A percentile compares a stretch with the other conserved stretches of the same genome.
Evolutionary conservation across 2,329 filamentous ascomycete species (phyloP).

Genomic region (Verticillium tricorpus): DNA sequence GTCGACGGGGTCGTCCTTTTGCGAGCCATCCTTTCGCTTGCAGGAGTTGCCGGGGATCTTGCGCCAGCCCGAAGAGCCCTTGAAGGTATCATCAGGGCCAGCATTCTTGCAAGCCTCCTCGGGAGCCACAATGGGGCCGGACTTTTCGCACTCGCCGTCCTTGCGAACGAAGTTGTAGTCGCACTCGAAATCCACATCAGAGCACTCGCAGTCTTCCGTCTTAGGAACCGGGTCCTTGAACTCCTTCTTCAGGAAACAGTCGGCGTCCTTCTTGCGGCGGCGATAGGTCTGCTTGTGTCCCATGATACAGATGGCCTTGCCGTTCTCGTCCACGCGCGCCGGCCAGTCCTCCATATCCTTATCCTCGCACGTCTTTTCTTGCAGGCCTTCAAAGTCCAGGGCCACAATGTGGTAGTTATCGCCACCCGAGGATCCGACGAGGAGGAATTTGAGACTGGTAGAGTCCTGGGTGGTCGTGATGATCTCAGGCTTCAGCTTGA

Average conservation of each 20-base stretch:
- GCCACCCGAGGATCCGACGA: slow-evolving; percentile 59
- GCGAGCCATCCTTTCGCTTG: slow-evolving; percentile 51
- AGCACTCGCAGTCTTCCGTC: slow-evolving; percentile 75
- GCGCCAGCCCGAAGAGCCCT: slow-evolving; percentile 84
- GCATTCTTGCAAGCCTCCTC: slow-evolving; percentile 66
- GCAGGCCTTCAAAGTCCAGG: slow-evolving; percentile 78
- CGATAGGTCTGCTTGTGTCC: slow-evolving; percentile 86
- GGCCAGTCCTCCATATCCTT: slow-evolving; percentile 85
- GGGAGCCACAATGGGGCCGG: slow-evolving; percentile 59
- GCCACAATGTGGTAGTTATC: slow-evolving; percentile 61
- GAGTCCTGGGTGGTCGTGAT: slow-evolving; percentile 90
- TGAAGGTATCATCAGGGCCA: slow-evolving; percentile 67
- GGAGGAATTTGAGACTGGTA: slow-evolving; percentile 84
- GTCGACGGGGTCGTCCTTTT: slow-evolving; percentile 70
- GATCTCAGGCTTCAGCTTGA: slow-evolving; percentile 65
- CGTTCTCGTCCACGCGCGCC: slow-evolving; percentile 75
- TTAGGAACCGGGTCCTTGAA: slow-evolving; percentile 74
- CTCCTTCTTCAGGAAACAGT: slow-evolving; percentile 84
- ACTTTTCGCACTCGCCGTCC: slow-evolving; percentile 53
- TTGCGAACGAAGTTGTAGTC: slow-evolving; percentile 80
- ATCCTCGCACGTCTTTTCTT: slow-evolving; percentile 73
- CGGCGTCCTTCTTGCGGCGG: slow-evolving; percentile 78
- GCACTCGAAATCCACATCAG: slow-evolving; percentile 85
- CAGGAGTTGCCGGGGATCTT: slow-evolving; percentile 83
- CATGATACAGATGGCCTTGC: slow-evolving; percentile 86